Evolutionary conservation across 345 rosid genomes (phyloP).

Genomic region (Sonneratia alba): DNA sequence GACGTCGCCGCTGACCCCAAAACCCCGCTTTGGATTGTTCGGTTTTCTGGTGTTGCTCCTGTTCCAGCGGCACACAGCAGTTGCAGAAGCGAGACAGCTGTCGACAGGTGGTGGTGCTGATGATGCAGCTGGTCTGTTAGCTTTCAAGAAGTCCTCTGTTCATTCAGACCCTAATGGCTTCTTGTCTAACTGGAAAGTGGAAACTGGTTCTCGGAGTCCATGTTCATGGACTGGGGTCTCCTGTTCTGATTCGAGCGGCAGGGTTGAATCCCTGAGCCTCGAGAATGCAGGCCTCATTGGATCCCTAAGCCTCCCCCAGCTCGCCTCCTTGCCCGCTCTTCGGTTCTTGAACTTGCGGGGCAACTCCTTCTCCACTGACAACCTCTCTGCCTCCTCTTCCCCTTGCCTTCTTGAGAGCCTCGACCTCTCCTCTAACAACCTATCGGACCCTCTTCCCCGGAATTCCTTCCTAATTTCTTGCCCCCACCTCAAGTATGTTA

Average conservation of each 20-base stretch:
- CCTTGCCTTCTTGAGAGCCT: slow-evolving; percentile 41
- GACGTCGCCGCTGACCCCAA: too few relatives aligned
- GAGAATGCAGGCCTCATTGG: slow-evolving; percentile 45
- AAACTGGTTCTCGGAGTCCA: slow-evolving; percentile 19
- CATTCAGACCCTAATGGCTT: slow-evolving; percentile 45
- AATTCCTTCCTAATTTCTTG: slow-evolving; percentile 36
- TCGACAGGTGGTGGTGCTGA: slow-evolving; percentile 15
- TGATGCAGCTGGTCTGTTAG: slow-evolving; percentile 35
- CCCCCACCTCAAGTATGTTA: slow-evolving; percentile 24
- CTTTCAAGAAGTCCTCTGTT: slow-evolving; percentile 59
- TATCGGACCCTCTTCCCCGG: slow-evolving; percentile 37
- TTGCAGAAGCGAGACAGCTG: slow-evolving; percentile 24
- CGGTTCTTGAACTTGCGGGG: slow-evolving; percentile 36
- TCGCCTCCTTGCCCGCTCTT: slow-evolving; percentile 48
- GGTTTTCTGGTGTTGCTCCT: slow-evolving; percentile 15
- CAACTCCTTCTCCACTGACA: slow-evolving; percentile 44
- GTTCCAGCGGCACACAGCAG: slow-evolving; percentile 11
- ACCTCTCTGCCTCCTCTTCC: slow-evolving; percentile 25
- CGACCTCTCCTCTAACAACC: slow-evolving; percentile 60
- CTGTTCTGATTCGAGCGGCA: slow-evolving; percentile 39
- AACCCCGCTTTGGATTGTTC: slow-evolving; percentile 9
- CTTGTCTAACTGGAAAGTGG: slow-evolving; percentile 44
- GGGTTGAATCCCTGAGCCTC: slow-evolving; percentile 42
- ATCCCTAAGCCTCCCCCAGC: slow-evolving; percentile 35
- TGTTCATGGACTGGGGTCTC: slow-evolving; percentile 71